A percentile compares a stretch with the other conserved stretches of the same genome.
phyloP scores from a whole-genome alignment of 768 basidiomycete species.

The Tephrocybe sp. region DNA sequence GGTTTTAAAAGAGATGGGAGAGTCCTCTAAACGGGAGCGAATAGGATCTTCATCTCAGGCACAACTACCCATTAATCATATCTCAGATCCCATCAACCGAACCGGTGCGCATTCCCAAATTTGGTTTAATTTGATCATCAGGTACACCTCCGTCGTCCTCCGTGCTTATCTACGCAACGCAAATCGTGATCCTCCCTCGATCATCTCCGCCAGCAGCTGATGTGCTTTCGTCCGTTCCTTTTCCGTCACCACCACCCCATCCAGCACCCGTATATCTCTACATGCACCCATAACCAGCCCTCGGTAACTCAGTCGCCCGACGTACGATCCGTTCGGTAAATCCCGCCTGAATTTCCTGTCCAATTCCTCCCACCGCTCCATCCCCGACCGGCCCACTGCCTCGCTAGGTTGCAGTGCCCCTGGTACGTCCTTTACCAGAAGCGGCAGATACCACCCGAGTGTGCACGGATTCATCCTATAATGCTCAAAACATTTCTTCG shows the following conservation, averaged over 20 bases:
- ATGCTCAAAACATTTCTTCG: conserved; percentile 16
- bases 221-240: conserved; percentile 87
- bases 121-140: conserved; percentile 20
- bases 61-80: conserved; percentile 15
- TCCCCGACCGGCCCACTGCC: conserved; percentile 21
- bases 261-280: conserved; percentile 64
- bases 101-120: conserved; percentile 4
- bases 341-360: conserved; percentile 88
- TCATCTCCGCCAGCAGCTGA: conserved; percentile 55
- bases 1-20: conserved; percentile 21
- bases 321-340: conserved; percentile 86
- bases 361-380: conserved; percentile 67
- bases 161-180: conserved; percentile 13
- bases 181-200: conserved; percentile 20
- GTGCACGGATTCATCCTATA: conserved; percentile 93
- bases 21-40: conserved; percentile 16
- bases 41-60: conserved; percentile 24
- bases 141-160: conserved; percentile 10
- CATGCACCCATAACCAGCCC: conserved; percentile 85
- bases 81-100: conserved; percentile 12
- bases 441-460: conserved; percentile 91
- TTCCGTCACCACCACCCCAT: conserved; percentile 80
- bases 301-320: conserved; percentile 86
- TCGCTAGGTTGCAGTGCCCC: conserved; percentile 69
- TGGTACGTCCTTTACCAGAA: conserved; percentile 70